Percentiles rank a stretch among this genome's conserved stretches.
phyloP scores from a whole-genome alignment of 345 rosid genomes.

The Pistacia integerrima region DNA sequence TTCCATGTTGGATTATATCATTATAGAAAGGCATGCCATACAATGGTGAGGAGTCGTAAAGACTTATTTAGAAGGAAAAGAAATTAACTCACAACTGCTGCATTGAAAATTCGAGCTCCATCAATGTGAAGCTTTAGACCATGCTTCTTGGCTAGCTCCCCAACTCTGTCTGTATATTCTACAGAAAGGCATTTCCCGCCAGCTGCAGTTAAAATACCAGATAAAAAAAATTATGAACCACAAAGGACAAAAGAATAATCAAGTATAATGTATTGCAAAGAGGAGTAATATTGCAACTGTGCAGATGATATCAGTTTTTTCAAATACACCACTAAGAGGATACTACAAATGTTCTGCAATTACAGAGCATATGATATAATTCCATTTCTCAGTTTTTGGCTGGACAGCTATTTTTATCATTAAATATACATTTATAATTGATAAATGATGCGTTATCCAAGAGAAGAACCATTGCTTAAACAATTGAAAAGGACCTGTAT shows the following conservation, averaged over 20 bases:
- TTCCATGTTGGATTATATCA: background rate
- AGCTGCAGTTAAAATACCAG: conserved; percentile 44
- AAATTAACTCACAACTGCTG: conserved; percentile 71
- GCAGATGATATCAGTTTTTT: background rate
- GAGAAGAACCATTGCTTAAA: conserved; percentile 1
- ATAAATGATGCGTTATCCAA: background rate
- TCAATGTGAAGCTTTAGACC: conserved; percentile 93
- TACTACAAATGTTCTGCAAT: no score
- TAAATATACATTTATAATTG: background rate
- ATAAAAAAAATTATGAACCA: conserved; percentile 9
- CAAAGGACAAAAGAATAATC: background rate
- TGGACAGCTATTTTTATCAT: background rate
- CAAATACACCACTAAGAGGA: background rate
- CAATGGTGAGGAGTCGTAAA: background rate
- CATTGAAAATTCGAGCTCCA: conserved; percentile 96
- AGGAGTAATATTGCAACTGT: background rate
- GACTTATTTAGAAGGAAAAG: background rate
- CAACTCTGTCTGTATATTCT: conserved; percentile 72
- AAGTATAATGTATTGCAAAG: background rate
- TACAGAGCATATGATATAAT: background rate
- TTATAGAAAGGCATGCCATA: background rate
- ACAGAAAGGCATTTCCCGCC: conserved; percentile 81
- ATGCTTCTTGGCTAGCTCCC: conserved; percentile 78
- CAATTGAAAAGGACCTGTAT: background rate
- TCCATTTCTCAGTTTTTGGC: background rate